Conservation (phyloP, 2,329 filamentous ascomycete species). For the Paecilomyces variotii region DNA sequence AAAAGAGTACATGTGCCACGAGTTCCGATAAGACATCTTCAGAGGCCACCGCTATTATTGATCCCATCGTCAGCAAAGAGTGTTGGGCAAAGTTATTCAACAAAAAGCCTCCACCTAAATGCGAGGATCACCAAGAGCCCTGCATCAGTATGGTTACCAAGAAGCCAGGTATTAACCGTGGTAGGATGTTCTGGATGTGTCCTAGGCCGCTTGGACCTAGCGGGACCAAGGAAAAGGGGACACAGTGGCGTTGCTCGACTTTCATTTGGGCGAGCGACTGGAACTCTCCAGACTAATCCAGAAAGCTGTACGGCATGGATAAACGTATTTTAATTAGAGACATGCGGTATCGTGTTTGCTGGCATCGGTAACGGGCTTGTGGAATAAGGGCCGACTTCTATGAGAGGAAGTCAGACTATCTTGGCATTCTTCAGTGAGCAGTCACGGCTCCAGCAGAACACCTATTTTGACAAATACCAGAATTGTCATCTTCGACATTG, state of each 20-base stretch:
- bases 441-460: too few relatives aligned
- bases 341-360: background rate
- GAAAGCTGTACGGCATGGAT: background rate
- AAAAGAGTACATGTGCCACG: slow-evolving; percentile 3
- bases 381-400: background rate
- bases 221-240: slow-evolving; percentile 74
- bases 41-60: slow-evolving; percentile 45
- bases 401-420: too few relatives aligned
- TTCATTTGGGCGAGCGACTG: slow-evolving; percentile 66
- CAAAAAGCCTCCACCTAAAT: slow-evolving; percentile 65
- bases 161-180: slow-evolving; percentile 77
- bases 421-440: too few relatives aligned
- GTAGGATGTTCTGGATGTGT: slow-evolving; percentile 60
- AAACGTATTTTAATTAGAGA: background rate
- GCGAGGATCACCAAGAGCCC: slow-evolving; percentile 74
- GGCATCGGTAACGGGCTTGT: background rate
- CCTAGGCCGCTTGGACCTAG: slow-evolving; percentile 73
- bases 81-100: slow-evolving; percentile 80
- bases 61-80: slow-evolving; percentile 66
- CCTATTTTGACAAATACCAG: too few relatives aligned
- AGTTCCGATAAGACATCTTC: slow-evolving; percentile 16
- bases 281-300: slow-evolving; percentile 32
- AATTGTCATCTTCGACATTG: too few relatives aligned
- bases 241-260: slow-evolving; percentile 79
- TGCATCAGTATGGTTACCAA: slow-evolving; percentile 79